Evolutionary conservation across 2,329 filamentous ascomycete species (phyloP).

Genomic region (Fusarium praegraminearum): DNA sequence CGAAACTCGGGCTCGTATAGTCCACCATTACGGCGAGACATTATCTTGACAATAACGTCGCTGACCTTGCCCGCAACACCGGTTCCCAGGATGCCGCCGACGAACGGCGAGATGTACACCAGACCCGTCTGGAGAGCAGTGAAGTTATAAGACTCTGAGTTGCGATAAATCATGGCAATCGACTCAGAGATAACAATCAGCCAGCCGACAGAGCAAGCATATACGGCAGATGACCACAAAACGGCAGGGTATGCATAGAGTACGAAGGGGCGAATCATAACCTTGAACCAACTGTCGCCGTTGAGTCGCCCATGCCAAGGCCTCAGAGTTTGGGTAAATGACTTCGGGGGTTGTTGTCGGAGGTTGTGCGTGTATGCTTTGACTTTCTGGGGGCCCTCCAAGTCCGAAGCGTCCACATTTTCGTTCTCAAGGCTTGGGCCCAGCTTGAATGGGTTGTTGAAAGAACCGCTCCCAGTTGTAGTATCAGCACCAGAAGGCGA

Average conservation of each 20-base stretch:
- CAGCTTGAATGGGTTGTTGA: constrained; percentile 42
- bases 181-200: constrained; percentile 94
- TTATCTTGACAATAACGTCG: constrained; percentile 83
- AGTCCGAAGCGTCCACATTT: constrained; percentile 54
- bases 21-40: constrained; percentile 89
- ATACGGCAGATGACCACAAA: constrained; percentile 87
- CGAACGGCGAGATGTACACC: constrained; percentile 89
- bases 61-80: constrained; percentile 90
- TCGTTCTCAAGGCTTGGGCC: constrained; percentile 58
- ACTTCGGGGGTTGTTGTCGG: constrained; percentile 73
- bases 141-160: constrained; percentile 80
- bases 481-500: constrained; percentile 12
- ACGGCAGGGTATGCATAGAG: constrained; percentile 89
- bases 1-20: constrained; percentile 96
- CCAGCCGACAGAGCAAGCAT: constrained; percentile 92
- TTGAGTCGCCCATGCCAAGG: constrained; percentile 83
- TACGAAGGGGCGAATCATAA: constrained; percentile 83
- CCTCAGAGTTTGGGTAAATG: constrained; percentile 79
- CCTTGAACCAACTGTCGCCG: constrained; percentile 82
- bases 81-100: constrained; percentile 90
- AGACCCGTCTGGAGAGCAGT: constrained; percentile 83
- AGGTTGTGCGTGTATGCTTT: constrained; percentile 77
- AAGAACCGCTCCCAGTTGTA: constrained; percentile 39
- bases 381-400: constrained; percentile 52
- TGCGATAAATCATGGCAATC: constrained; percentile 82